Evolutionary conservation across 306 rosid species (phyloP).

Genomic region (Rosa persica): DNA sequence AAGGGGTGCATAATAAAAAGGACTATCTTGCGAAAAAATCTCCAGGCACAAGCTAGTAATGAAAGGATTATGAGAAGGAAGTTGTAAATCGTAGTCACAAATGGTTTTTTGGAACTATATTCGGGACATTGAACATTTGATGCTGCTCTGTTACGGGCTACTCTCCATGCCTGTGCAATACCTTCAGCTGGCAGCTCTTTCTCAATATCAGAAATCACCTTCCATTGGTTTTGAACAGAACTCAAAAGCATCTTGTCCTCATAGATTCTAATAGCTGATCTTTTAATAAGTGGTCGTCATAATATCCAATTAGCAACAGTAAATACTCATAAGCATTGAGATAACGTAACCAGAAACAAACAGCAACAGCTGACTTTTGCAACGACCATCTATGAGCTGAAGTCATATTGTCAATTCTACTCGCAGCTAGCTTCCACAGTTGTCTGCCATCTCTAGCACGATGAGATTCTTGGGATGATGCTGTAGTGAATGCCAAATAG

Average conservation of each 20-base stretch:
- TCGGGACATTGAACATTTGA: slow-evolving; percentile 35
- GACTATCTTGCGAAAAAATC: slow-evolving; percentile 34
- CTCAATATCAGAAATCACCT: slow-evolving; percentile 63
- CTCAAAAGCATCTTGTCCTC: slow-evolving; percentile 36
- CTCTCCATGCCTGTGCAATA: slow-evolving; percentile 75
- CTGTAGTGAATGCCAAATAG: slow-evolving; percentile 42
- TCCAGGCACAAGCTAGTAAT: slow-evolving; percentile 47
- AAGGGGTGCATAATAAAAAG: slow-evolving; percentile 31
- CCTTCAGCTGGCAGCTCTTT: slow-evolving; percentile 70
- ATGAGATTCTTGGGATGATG: slow-evolving; percentile 42
- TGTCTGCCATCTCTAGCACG: slow-evolving; percentile 68
- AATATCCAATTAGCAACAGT: slow-evolving; percentile 58
- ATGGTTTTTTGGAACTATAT: slow-evolving; percentile 26
- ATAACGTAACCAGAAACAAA: slow-evolving; percentile 75
- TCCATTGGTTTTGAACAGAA: slow-evolving; percentile 58
- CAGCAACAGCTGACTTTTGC: slow-evolving; percentile 47
- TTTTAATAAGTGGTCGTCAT: slow-evolving; percentile 43
- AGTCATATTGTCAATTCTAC: slow-evolving; percentile 46
- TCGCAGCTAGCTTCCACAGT: slow-evolving; percentile 82
- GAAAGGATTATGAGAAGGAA: slow-evolving; percentile 36
- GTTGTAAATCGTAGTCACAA: slow-evolving; percentile 21
- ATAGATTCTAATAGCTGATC: slow-evolving; percentile 48
- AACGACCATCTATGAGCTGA: slow-evolving; percentile 48
- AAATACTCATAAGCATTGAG: slow-evolving; percentile 64
- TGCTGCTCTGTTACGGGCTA: slow-evolving; percentile 77